Evolutionary conservation across 495 filamentous ascomycete species (phyloP).

Genomic region (Neurospora africana): DNA sequence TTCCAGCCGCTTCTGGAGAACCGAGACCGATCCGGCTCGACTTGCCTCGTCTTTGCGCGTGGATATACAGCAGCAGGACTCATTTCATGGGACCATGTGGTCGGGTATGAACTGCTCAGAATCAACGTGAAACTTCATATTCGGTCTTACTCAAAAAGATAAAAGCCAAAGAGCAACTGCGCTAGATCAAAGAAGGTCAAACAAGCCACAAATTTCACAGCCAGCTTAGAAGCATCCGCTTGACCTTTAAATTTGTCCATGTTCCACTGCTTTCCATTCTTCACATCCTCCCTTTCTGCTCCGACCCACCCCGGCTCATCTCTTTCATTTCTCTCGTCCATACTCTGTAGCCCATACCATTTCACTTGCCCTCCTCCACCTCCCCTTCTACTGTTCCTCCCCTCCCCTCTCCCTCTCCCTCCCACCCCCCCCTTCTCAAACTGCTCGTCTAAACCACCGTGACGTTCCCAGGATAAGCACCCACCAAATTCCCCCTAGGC

Average conservation of each 20-base stretch:
- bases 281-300: neutral
- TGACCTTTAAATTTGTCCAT: neutral
- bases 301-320: neutral
- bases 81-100: neutral
- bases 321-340: neutral
- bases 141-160: neutral
- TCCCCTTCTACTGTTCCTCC: neutral
- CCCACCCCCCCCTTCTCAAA: neutral
- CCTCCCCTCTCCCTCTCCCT: neutral
- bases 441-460: neutral
- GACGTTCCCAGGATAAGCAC: constrained; percentile 9
- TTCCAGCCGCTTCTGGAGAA: neutral
- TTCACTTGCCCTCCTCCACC: too few relatives aligned
- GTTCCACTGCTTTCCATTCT: neutral
- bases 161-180: neutral
- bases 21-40: neutral
- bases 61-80: neutral
- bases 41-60: neutral
- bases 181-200: neutral
- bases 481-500: constrained; percentile 10
- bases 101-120: neutral
- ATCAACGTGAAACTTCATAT: neutral
- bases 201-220: neutral
- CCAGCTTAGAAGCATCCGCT: neutral
- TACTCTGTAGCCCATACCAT: too few relatives aligned